Conservation (phyloP, 176 grass and related monocot species). For the Zoysia japonica region DNA sequence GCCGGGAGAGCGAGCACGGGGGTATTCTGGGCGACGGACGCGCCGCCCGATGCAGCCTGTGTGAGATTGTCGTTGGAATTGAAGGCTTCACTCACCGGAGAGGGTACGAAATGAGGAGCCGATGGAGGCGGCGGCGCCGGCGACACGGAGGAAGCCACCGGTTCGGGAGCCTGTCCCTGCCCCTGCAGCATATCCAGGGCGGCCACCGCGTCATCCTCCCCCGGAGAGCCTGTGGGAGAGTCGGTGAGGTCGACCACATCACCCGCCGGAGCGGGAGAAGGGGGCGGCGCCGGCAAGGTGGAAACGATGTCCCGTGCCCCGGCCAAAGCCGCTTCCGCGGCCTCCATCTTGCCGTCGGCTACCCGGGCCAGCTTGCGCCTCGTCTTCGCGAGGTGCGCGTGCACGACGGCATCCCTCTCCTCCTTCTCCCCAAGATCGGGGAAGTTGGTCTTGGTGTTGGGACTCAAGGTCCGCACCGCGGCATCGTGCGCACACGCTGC, state of each 20-base stretch:
- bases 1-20: no score
- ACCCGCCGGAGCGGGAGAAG: background rate
- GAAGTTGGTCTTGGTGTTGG: no score
- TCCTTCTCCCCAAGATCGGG: background rate
- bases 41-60: no score
- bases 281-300: background rate
- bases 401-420: background rate
- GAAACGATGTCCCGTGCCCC: background rate
- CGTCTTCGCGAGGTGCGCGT: accelerated
- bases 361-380: background rate
- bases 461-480: no score
- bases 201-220: background rate
- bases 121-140: no score
- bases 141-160: background rate
- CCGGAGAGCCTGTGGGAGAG: background rate
- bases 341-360: background rate
- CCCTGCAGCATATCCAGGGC: background rate
- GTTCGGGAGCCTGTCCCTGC: background rate
- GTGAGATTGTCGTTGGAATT: no score
- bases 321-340: no score
- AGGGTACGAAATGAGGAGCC: no score
- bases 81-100: no score
- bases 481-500: no score
- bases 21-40: no score
- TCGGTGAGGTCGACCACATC: no score